These are phyloP conservation scores for Tricholoma hemisulphureum DNA, from an alignment of 768 basidiomycete species.

Conservation along the genomic window DNA sequence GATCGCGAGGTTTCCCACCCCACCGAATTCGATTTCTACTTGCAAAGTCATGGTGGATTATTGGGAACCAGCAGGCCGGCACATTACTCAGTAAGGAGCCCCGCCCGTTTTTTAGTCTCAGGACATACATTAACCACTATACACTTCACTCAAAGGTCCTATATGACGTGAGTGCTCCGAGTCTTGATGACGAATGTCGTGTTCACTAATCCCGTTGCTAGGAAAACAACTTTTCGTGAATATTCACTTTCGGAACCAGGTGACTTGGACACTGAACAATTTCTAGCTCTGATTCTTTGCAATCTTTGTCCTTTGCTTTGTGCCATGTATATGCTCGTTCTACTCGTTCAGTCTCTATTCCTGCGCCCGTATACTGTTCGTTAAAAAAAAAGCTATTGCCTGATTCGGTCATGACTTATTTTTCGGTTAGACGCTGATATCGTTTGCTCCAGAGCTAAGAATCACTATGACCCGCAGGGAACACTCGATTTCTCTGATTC, in stretches of 20 bases:
- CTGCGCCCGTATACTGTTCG: conserved; percentile 80
- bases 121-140: background rate
- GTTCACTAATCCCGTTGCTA: conserved; percentile 10
- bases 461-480: conserved; percentile 71
- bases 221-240: conserved; percentile 63
- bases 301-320: conserved; percentile 63
- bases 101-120: background rate
- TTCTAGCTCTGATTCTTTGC: conserved; percentile 55
- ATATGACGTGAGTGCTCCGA: conserved; percentile 36
- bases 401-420: background rate
- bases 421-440: conserved; percentile 22
- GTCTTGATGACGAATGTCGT: background rate
- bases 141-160: conserved; percentile 31
- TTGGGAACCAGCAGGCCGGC: conserved; percentile 66
- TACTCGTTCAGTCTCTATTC: conserved; percentile 79
- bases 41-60: conserved; percentile 75
- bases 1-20: conserved; percentile 71
- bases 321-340: conserved; percentile 63
- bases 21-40: conserved; percentile 75
- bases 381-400: background rate
- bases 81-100: conserved; percentile 43
- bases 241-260: background rate
- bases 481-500: conserved; percentile 59
- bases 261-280: background rate
- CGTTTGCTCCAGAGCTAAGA: conserved; percentile 73